Conservation (phyloP, 495 filamentous ascomycete species). For the Darksidea phi region DNA sequence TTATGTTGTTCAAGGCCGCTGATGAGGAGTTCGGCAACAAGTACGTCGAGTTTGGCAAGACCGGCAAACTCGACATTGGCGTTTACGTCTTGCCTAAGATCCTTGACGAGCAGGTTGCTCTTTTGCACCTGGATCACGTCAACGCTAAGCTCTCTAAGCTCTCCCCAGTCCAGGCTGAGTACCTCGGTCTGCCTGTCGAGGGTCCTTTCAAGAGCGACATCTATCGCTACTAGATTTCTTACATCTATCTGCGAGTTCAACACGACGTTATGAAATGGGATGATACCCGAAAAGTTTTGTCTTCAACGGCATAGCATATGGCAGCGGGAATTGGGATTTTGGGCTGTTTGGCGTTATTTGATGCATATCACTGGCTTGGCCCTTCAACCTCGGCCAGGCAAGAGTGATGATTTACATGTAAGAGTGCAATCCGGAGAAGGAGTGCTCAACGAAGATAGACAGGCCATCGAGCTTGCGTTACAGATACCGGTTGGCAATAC, state of each 20-base stretch:
- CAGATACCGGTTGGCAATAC: too few species aligned
- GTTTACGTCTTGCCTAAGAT: constrained; percentile 99
- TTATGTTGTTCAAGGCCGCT: constrained; percentile 92
- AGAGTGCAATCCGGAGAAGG: background rate
- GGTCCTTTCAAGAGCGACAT: constrained; percentile 94
- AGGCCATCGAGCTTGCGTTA: background rate
- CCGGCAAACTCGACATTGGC: constrained; percentile 80
- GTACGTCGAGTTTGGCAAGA: constrained; percentile 94
- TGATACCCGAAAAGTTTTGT: constrained; percentile 49
- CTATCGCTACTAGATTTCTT: constrained; percentile 50
- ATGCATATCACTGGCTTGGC: constrained; percentile 20
- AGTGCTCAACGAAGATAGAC: constrained; percentile 1
- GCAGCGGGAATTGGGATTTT: constrained; percentile 10
- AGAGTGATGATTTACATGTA: constrained; percentile 3
- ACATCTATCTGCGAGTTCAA: constrained; percentile 36
- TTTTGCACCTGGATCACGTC: constrained; percentile 89
- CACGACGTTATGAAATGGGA: constrained; percentile 45
- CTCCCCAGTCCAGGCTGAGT: constrained; percentile 84
- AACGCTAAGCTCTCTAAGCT: constrained; percentile 89
- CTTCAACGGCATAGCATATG: constrained; percentile 46
- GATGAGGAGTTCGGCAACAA: constrained; percentile 85
- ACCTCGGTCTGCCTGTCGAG: constrained; percentile 77
- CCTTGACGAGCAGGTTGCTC: constrained; percentile 95
- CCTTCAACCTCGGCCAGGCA: constrained; percentile 32
- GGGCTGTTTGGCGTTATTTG: constrained; percentile 11